Evolutionary conservation across 2,329 filamentous ascomycete genomes (phyloP).

Genomic region (Sarocladiaceae sp.): DNA sequence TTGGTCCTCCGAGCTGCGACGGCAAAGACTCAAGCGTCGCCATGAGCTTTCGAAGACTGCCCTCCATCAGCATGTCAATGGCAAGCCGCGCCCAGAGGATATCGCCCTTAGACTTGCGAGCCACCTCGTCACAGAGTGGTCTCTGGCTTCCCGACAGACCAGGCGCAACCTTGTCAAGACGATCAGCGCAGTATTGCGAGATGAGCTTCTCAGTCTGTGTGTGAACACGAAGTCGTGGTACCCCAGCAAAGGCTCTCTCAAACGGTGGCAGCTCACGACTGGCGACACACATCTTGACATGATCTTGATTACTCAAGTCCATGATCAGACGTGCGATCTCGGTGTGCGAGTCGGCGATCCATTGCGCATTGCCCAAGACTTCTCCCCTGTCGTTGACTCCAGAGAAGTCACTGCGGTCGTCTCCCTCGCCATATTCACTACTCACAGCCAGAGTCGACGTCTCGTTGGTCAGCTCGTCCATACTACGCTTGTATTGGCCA

Average conservation of each 20-base stretch:
- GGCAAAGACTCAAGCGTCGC: not conserved
- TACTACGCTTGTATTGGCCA: not conserved
- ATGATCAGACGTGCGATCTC: constrained; percentile 2
- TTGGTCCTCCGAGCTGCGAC: not conserved
- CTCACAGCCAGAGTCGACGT: constrained; percentile 1
- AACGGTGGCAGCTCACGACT: constrained; percentile 6
- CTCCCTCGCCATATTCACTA: constrained; percentile 1
- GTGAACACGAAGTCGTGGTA: constrained; percentile 4
- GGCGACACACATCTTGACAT: constrained; percentile 7
- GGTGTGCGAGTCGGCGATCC: constrained; percentile 7
- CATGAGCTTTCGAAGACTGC: constrained; percentile 3
- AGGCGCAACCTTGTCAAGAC: constrained; percentile 4
- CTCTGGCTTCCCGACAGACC: constrained; percentile 4
- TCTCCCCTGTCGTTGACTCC: constrained; percentile 3
- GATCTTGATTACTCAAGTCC: constrained; percentile 5
- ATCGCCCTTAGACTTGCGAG: constrained; percentile 4
- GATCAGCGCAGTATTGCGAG: constrained; percentile 6
- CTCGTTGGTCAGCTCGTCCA: constrained; percentile 4
- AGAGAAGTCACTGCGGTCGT: constrained; percentile 4
- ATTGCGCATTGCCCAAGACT: constrained; percentile 3
- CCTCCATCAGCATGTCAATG: constrained; percentile 7
- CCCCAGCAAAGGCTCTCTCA: constrained; percentile 4
- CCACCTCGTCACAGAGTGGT: constrained; percentile 6
- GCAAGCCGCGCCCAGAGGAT: constrained; percentile 6
- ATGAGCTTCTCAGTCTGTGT: constrained; percentile 7